Percentiles rank a stretch among this genome's conserved stretches.
Evolutionary conservation across 208 protist genomes (phyloP).

Genomic region (Trypanosoma mega): DNA sequence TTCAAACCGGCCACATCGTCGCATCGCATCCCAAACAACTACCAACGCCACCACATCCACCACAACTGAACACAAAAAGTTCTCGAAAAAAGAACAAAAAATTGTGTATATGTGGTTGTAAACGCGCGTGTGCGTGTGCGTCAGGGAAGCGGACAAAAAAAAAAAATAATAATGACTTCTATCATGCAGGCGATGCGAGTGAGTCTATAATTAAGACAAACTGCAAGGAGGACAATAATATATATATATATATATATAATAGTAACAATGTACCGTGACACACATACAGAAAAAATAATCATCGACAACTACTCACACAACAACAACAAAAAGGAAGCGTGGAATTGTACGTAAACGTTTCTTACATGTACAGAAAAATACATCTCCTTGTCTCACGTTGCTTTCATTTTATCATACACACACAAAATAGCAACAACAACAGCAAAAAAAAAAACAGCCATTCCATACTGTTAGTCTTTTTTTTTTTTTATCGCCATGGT

Average conservation of each 20-base stretch:
- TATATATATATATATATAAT: background rate
- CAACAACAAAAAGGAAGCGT: no score
- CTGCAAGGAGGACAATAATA: no score
- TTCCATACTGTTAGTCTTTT: background rate
- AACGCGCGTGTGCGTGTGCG: no score
- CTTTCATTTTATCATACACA: background rate
- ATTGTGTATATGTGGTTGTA: no score
- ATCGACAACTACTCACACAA: background rate
- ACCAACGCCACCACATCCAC: background rate
- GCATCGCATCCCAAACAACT: no score
- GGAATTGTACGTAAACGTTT: no score
- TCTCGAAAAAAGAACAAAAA: no score
- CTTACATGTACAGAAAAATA: conserved; percentile 4
- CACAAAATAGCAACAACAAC: conserved; percentile 11
- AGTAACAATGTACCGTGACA: background rate
- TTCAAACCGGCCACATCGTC: no score
- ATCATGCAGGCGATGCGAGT: no score
- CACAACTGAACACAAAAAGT: background rate
- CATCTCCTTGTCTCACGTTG: background rate
- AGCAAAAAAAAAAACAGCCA: conserved; percentile 9
- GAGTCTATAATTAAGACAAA: no score
- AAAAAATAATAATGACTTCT: no score
- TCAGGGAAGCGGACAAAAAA: no score
- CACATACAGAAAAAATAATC: background rate
- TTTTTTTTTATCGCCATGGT: conserved; percentile 5